Conservation (phyloP, 2,329 filamentous ascomycete genomes). For the Colletotrichum destructivum region DNA sequence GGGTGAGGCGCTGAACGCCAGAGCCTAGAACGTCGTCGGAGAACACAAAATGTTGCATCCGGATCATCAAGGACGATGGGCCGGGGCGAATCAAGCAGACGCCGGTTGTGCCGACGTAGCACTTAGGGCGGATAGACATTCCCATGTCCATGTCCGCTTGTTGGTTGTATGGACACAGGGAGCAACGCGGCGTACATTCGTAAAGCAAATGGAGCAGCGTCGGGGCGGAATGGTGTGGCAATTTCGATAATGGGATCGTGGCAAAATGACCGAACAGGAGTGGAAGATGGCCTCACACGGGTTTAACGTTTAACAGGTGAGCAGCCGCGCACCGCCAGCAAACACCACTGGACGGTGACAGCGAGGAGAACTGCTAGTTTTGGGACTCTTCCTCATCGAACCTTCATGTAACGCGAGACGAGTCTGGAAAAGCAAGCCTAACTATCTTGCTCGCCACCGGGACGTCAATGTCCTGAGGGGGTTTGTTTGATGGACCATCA, state of each 20-base stretch:
- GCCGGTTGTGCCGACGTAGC: slow-evolving; percentile 9
- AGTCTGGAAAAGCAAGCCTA: not conserved
- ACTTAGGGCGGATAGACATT: slow-evolving; percentile 35
- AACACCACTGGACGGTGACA: too few relatives aligned
- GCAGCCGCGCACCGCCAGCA: too few relatives aligned
- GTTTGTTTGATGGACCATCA: not conserved
- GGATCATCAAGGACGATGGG: slow-evolving; percentile 8
- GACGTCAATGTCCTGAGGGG: not conserved
- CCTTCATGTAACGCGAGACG: not conserved
- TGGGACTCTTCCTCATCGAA: not conserved
- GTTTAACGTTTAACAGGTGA: too few relatives aligned
- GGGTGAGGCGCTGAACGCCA: not conserved
- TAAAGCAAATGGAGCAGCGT: slow-evolving; percentile 26
- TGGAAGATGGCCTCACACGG: not conserved
- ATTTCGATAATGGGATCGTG: too few relatives aligned
- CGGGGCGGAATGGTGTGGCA: slow-evolving; percentile 19
- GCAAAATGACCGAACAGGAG: too few relatives aligned
- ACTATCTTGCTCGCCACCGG: not conserved
- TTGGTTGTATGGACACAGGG: not conserved
- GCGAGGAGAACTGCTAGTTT: not conserved
- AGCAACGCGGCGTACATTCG: slow-evolving; percentile 2
- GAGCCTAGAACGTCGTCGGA: slow-evolving; percentile 24
- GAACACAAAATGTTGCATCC: slow-evolving; percentile 32
- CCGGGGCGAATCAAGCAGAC: slow-evolving; percentile 15
- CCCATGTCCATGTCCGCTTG: slow-evolving; percentile 29